Base-by-base conservation (phyloP, 352 stramenopile genomes). In the Globisporangium recalcitrans region DNA sequence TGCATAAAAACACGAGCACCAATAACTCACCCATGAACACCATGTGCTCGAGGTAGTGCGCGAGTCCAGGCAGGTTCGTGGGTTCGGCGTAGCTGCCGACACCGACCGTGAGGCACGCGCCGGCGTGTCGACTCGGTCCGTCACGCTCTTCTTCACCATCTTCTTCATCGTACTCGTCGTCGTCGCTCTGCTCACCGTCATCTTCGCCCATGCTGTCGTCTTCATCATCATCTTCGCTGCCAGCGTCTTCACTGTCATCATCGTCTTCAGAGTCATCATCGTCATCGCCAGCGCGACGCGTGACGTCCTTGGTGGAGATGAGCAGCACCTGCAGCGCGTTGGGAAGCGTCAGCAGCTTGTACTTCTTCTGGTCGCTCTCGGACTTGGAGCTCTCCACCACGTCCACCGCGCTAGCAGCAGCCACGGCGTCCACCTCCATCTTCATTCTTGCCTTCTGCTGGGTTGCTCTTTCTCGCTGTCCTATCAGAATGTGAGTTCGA, bases 41-140 rank as follows among this genome's bases (percentile, higher is more conserved):
- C 95, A 98, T 98, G 75, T 98, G 95, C 79, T 98, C 94, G 48
- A 98, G 73, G 58, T 96, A 97, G 69, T 98, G 92, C 21, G 90
- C 90, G 27, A 95, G 74, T 3, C 89, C 93, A 1, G 82, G 80
- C 11, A 95, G 61, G n/a, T 78, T 29, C 60, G 74, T 69, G 6
- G 85, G 82, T 54, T 97, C 87, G 1, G 77, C 74, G 60, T 89
- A 90, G 67, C 78, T 89, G 54, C 80, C 82, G 14, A 87, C 77
- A 16, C 82, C 82, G 3, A 91, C 79, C 1, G 82, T 88, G 9
- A 91, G 69, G 54, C 80, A 90, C 0, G 82, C 82, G 26, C 78
- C 82, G 0, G 82, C 80, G 21, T 74, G 71, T 21, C 78, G 74
- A 32, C 66, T 76, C 1, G 65, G 29, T 8, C 60, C 67, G 3